These are phyloP conservation scores for Prunus persica DNA, from an alignment of 306 rosid genomes.

Conservation along the genomic window DNA sequence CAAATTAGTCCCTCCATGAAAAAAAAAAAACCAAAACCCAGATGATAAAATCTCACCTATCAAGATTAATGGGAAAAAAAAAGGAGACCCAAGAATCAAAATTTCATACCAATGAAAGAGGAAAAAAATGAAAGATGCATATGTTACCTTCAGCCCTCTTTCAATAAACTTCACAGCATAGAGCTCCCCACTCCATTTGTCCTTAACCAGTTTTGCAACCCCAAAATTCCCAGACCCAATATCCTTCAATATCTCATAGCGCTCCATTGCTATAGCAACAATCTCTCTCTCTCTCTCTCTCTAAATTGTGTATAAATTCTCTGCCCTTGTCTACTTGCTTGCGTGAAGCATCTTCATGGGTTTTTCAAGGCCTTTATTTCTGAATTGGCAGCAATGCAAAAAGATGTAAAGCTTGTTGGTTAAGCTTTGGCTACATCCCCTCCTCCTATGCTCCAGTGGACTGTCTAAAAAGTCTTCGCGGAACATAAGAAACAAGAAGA, in stretches of 20 bases:
- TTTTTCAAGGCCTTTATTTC: conserved; percentile 23
- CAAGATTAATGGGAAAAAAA: background rate
- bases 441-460: conserved; percentile 6
- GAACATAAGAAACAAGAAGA: conserved; percentile 2
- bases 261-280: conserved; percentile 46
- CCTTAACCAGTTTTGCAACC: conserved; percentile 82
- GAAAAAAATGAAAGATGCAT: background rate
- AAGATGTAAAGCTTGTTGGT: conserved; percentile 30
- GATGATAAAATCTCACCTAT: background rate
- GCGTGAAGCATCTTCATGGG: conserved; percentile 32
- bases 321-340: conserved; percentile 24
- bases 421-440: background rate
- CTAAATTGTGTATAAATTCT: background rate
- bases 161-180: conserved; percentile 92
- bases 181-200: conserved; percentile 68
- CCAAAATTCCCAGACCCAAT: conserved; percentile 98
- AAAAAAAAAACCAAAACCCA: background rate
- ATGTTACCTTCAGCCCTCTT: conserved; percentile 77
- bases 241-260: conserved; percentile 74
- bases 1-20: background rate
- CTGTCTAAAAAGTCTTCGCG: conserved; percentile 10
- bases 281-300: conserved; percentile 5
- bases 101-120: background rate
- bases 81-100: background rate
- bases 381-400: conserved; percentile 18